Evolutionary conservation across 768 basidiomycete species (phyloP).

Genomic region (Lactarius sp.): DNA sequence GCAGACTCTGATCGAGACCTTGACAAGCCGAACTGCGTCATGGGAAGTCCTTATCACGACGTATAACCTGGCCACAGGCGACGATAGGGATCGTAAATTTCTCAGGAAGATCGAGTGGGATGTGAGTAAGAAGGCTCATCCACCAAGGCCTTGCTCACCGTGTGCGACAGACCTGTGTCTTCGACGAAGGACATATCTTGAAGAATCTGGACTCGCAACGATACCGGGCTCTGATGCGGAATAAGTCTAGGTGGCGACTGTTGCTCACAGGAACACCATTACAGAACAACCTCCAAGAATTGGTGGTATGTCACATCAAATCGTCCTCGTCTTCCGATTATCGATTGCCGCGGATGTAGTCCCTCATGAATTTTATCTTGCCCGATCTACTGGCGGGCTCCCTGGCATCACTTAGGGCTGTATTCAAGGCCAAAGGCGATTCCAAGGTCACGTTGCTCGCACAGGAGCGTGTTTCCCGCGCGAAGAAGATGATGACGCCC

Average conservation of each 20-base stretch:
- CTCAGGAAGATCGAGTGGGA: slow-evolving; percentile 90
- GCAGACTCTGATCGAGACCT: slow-evolving; percentile 62
- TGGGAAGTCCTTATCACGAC: slow-evolving; percentile 97
- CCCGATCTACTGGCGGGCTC: slow-evolving; percentile 81
- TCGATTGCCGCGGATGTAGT: slow-evolving; percentile 43
- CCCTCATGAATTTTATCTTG: slow-evolving; percentile 95
- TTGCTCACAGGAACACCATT: slow-evolving; percentile 94
- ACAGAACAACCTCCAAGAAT: slow-evolving; percentile 86
- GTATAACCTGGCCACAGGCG: slow-evolving; percentile 90
- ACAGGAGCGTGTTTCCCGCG: slow-evolving; percentile 87
- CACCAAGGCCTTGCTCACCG: neutral
- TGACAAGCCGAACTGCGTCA: slow-evolving; percentile 47
- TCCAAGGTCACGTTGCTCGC: slow-evolving; percentile 84
- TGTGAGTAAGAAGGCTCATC: slow-evolving; percentile 46
- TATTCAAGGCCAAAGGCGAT: slow-evolving; percentile 97
- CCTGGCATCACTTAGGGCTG: slow-evolving; percentile 76
- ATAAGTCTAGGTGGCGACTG: slow-evolving; percentile 83
- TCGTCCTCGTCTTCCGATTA: neutral
- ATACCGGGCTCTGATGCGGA: slow-evolving; percentile 82
- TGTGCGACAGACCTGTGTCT: slow-evolving; percentile 71
- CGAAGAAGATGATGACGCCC: slow-evolving; percentile 99
- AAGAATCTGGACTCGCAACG: slow-evolving; percentile 99
- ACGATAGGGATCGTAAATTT: slow-evolving; percentile 85
- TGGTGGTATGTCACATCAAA: slow-evolving; percentile 59
- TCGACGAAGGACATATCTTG: slow-evolving; percentile 94